Evolutionary conservation across 305 asterid species (phyloP).

Genomic region (Ilex paraguariensis): DNA sequence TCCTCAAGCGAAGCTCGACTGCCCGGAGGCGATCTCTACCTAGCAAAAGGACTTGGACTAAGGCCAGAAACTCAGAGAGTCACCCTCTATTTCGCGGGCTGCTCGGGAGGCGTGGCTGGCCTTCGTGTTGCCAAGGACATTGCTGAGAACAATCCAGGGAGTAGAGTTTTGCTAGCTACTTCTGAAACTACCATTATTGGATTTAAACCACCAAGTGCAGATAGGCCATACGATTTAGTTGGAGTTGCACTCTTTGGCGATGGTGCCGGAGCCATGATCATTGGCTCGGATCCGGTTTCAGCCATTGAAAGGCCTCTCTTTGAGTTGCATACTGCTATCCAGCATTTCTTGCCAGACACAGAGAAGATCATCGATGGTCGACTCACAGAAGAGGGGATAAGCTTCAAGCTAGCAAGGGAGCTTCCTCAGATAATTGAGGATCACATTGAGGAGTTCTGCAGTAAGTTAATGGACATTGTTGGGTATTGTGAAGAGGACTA

Average conservation of each 20-base stretch:
- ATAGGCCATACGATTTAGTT: slow-evolving; percentile 77
- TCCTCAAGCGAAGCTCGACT: slow-evolving; percentile 71
- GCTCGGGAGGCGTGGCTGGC: slow-evolving; percentile 99
- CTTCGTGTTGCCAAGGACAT: slow-evolving; percentile 90
- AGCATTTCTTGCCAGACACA: slow-evolving; percentile 72
- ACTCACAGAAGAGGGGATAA: slow-evolving; percentile 80
- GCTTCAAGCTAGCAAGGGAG: slow-evolving; percentile 66
- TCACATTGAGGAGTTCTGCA: slow-evolving; percentile 49
- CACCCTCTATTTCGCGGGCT: slow-evolving; percentile 87
- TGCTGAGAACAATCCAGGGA: slow-evolving; percentile 89
- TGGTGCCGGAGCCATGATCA: slow-evolving; percentile 89
- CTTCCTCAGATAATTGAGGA: slow-evolving; percentile 68
- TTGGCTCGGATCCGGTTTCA: slow-evolving; percentile 51
- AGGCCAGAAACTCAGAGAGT: slow-evolving; percentile 53
- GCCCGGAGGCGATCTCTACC: slow-evolving; percentile 84
- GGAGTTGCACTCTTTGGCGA: slow-evolving; percentile 88
- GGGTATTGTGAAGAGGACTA: slow-evolving; percentile 37
- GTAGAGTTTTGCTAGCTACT: slow-evolving; percentile 77
- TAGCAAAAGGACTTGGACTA: slow-evolving; percentile 89
- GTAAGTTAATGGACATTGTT: slow-evolving; percentile 41
- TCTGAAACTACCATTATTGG: slow-evolving; percentile 93
- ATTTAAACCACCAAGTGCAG: slow-evolving; percentile 71
- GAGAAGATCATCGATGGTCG: slow-evolving; percentile 90
- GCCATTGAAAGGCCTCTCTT: slow-evolving; percentile 55
- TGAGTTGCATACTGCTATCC: slow-evolving; percentile 68